A percentile compares a stretch with the other conserved stretches of the same genome.
These are phyloP conservation scores for Saturnispora galanensis DNA, from an alignment of 805 yeast species.

Conservation along the genomic window DNA sequence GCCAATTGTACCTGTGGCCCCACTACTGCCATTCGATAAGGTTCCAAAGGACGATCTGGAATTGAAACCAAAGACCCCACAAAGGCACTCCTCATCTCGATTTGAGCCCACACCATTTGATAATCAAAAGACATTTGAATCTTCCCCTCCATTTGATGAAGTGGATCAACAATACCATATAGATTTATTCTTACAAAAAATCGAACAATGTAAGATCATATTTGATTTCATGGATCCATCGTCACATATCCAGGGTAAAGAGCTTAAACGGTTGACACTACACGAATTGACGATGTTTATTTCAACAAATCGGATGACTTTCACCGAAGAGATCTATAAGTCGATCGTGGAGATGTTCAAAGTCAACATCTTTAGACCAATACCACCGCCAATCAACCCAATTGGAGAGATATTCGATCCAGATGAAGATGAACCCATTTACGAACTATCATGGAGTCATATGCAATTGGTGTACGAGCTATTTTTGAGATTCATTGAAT, in stretches of 20 bases:
- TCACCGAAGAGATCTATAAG: conserved; percentile 83
- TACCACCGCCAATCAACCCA: conserved; percentile 97
- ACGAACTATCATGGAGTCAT: conserved; percentile 97
- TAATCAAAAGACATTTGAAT: conserved; percentile 51
- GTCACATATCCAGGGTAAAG: conserved; percentile 85
- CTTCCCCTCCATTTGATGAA: conserved; percentile 81
- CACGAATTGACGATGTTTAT: conserved; percentile 87
- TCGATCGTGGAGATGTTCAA: conserved; percentile 87
- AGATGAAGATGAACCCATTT: conserved; percentile 97
- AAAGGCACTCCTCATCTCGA: conserved; percentile 85
- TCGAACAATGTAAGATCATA: conserved; percentile 89
- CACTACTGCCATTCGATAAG: conserved; percentile 25
- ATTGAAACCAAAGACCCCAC: conserved; percentile 60
- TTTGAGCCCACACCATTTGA: conserved; percentile 59
- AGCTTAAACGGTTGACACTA: conserved; percentile 75
- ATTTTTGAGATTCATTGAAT: conserved; percentile 83
- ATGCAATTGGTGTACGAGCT: conserved; percentile 96
- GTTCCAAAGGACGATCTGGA: conserved; percentile 63
- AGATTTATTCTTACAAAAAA: conserved; percentile 72
- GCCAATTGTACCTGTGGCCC: conserved; percentile 8
- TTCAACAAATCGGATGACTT: conserved; percentile 69
- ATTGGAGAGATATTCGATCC: conserved; percentile 95
- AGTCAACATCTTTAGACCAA: conserved; percentile 83
- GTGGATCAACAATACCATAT: conserved; percentile 70
- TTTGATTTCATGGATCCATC: conserved; percentile 94